Base-by-base conservation (phyloP, 2,329 filamentous ascomycete genomes). In the Arthrobotrys sinensis region DNA sequence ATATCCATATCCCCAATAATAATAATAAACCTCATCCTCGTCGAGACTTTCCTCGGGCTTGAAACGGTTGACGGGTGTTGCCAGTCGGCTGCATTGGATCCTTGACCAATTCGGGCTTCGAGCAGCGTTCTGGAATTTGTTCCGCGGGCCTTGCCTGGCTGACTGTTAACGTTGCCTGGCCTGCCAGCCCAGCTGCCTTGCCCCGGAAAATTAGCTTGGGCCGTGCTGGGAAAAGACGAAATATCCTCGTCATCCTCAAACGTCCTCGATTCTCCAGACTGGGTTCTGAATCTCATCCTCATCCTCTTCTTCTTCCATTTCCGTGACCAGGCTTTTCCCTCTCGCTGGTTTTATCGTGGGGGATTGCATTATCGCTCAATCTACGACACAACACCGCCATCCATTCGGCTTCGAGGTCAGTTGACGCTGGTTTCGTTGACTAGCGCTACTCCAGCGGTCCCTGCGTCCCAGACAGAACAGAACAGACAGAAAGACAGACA, bases 241-340 rank as follows among this genome's bases (percentile, higher is more conserved):
- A 48, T 50, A 75, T 55, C 70, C 70, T 75, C 70, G 70, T 75
- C 70, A 75, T 68, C 70, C 70, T 75, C 70, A 75, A 75, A 75
- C 70, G 52, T 67, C 36, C 24, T 28, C 24, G 4, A 28, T 28
- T 4, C 24, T 28, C 24, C 24, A 28, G 24, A 2, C 24, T 28
- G 24, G 24, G 24, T 28, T 14, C 52, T 28, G 19, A 38, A 28
- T 40, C 12, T 36, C 21, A 36, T 52, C 32, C 32, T 38, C 34
- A 5, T 16, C 5, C 34, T 60, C 32, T 21, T 40, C 43, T 21
- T 36, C 48, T 66, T 45, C n/a, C 43, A 65, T 3, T 40, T 50
- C 19, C 45, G 2, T 40, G 19, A 14, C 28, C 55, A 16, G 36
- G 12, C 55, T 16, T 11, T 45, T 48, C 5, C 14, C 28, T 12